These are phyloP conservation scores for Medicago arabica DNA, from an alignment of 306 rosid species.

Conservation along the genomic window DNA sequence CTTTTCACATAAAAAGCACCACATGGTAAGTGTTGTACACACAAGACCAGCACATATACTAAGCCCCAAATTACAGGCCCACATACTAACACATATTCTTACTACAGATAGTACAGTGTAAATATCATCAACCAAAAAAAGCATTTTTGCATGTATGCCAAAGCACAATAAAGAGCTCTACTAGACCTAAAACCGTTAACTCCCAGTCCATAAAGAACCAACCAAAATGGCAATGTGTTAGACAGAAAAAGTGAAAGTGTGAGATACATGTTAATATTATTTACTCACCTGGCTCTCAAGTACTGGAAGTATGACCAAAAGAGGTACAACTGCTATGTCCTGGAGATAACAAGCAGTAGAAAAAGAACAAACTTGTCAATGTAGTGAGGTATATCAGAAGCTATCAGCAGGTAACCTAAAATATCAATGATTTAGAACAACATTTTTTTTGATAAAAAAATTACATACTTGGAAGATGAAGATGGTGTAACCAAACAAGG, in stretches of 20 bases:
- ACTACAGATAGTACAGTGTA: conserved; percentile 8
- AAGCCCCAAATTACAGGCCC: background rate
- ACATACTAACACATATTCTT: conserved; percentile 1
- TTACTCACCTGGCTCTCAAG: conserved; percentile 93
- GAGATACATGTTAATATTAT: conserved; percentile 24
- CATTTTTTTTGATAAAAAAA: background rate
- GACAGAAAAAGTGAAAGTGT: conserved; percentile 1
- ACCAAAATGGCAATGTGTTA: conserved; percentile 24
- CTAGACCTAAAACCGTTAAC: conserved; percentile 10
- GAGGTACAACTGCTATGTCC: conserved; percentile 99
- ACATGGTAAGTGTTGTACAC: conserved; percentile 9
- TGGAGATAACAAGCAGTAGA: conserved; percentile 64
- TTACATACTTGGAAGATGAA: conserved; percentile 33
- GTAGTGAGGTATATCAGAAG: conserved; percentile 37
- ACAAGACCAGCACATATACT: background rate
- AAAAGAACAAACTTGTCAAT: conserved; percentile 39
- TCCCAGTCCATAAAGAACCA: conserved; percentile 28
- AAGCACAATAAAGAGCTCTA: conserved; percentile 15
- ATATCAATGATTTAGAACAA: conserved; percentile 28
- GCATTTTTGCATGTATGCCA: conserved; percentile 2
- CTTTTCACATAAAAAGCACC: conserved; percentile 4
- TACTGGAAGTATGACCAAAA: conserved; percentile 94
- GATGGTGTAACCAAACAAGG: conserved; percentile 35
- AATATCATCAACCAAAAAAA: conserved; percentile 24
- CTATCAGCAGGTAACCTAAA: conserved; percentile 44